phyloP scores from a whole-genome alignment of 441 rosid genomes.

The Theobroma grandiflorum region DNA sequence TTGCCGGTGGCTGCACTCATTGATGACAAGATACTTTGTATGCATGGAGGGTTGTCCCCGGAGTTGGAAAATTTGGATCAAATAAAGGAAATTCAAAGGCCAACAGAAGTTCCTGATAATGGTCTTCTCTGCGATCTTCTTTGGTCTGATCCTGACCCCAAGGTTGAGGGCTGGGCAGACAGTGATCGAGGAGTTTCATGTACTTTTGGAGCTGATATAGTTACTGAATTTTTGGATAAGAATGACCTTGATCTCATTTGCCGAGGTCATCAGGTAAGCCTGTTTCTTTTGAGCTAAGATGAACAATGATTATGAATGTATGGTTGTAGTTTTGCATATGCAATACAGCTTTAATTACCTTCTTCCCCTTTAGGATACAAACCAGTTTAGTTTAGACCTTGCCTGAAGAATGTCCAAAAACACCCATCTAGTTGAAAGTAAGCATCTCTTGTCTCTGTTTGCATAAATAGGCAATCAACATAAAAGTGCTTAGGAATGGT shows the following conservation, averaged over 20 bases:
- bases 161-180: constrained; percentile 79
- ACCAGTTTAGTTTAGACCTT: background rate
- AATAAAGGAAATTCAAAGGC: constrained; percentile 82
- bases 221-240: constrained; percentile 86
- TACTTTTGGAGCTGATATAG: constrained; percentile 87
- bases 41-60: constrained; percentile 98
- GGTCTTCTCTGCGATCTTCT: constrained; percentile 98
- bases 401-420: background rate
- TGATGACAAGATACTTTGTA: constrained; percentile 89
- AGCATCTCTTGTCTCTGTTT: background rate
- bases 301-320: background rate
- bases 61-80: constrained; percentile 78
- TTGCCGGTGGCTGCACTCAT: constrained; percentile 94
- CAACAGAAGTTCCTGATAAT: constrained; percentile 86
- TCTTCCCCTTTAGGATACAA: background rate
- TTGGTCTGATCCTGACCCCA: constrained; percentile 96
- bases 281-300: constrained; percentile 22
- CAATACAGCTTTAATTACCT: background rate
- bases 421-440: background rate
- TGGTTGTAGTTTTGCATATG: background rate
- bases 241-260: constrained; percentile 97
- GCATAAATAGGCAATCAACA: background rate
- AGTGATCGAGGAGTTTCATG: constrained; percentile 97
- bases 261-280: constrained; percentile 92
- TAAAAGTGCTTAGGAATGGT: background rate